Percentiles rank a stretch among this genome's conserved stretches.
Conservation (phyloP, 2,329 filamentous ascomycete species). For the Verticillium dahliae region DNA sequence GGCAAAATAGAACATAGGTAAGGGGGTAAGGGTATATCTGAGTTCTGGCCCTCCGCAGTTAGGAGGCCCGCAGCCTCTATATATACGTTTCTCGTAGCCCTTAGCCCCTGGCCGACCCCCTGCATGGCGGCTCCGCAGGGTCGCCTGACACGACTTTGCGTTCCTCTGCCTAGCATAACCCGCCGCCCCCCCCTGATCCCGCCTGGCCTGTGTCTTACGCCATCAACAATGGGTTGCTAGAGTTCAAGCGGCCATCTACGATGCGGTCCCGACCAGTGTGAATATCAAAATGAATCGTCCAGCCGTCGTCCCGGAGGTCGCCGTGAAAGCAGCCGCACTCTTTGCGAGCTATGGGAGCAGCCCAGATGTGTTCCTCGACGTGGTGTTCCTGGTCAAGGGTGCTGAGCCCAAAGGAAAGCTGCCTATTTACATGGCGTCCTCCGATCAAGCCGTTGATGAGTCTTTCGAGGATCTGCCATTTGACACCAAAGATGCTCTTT, state of each 20-base stretch:
- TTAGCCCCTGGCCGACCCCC: too few species aligned
- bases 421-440: slow-evolving; percentile 39
- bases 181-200: slow-evolving; percentile 20
- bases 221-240: slow-evolving; percentile 31
- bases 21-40: too few species aligned
- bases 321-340: slow-evolving; percentile 28
- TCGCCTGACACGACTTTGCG: neutral
- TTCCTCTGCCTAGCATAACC: slow-evolving; percentile 23
- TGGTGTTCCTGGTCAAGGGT: slow-evolving; percentile 27
- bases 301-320: slow-evolving; percentile 32
- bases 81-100: too few species aligned
- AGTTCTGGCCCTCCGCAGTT: too few species aligned
- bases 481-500: slow-evolving; percentile 19
- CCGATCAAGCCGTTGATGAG: slow-evolving; percentile 31
- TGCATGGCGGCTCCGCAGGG: too few species aligned
- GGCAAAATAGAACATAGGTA: too few species aligned
- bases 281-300: slow-evolving; percentile 36
- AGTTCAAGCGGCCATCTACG: slow-evolving; percentile 30
- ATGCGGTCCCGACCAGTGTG: slow-evolving; percentile 30
- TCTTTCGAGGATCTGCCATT: slow-evolving; percentile 19
- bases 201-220: slow-evolving; percentile 4
- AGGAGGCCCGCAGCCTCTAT: too few species aligned
- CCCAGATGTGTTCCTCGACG: slow-evolving; percentile 34
- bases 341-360: slow-evolving; percentile 33
- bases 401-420: slow-evolving; percentile 29